Percentiles rank a stretch among this genome's conserved stretches.
These are phyloP conservation scores for Nemania serpens DNA, from an alignment of 2,329 filamentous ascomycete species.

Conservation along the genomic window DNA sequence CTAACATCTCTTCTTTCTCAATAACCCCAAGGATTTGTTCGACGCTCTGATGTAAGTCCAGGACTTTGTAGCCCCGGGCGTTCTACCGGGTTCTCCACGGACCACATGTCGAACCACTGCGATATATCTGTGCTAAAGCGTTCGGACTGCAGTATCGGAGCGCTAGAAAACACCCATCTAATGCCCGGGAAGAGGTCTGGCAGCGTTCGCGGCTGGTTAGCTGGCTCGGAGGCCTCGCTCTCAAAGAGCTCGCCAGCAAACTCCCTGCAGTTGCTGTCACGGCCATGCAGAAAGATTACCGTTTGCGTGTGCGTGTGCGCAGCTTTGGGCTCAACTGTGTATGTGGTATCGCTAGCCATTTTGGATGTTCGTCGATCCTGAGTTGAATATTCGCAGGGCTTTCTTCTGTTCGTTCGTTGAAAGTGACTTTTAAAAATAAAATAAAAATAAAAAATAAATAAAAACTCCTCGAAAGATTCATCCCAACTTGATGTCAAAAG, in stretches of 20 bases:
- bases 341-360: constrained; percentile 14
- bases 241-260: constrained; percentile 50
- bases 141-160: constrained; percentile 23
- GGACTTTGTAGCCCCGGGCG: constrained; percentile 30
- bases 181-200: constrained; percentile 33
- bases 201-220: constrained; percentile 30
- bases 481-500: too few species aligned
- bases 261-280: constrained; percentile 46
- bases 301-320: constrained; percentile 51
- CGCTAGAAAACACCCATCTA: constrained; percentile 40
- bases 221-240: constrained; percentile 37
- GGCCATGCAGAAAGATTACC: constrained; percentile 52
- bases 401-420: too few species aligned
- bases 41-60: constrained; percentile 30
- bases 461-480: too few species aligned
- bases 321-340: constrained; percentile 45
- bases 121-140: constrained; percentile 32
- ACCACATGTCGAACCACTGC: constrained; percentile 52
- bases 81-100: constrained; percentile 53
- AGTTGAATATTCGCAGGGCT: too few species aligned
- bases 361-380: too few species aligned
- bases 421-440: too few species aligned
- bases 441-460: too few species aligned
- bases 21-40: constrained; percentile 17
- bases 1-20: constrained; percentile 30